Percentiles rank a stretch among this genome's conserved stretches.
Conservation (phyloP, 441 rosid genomes). For the Erysimum cheiri region DNA sequence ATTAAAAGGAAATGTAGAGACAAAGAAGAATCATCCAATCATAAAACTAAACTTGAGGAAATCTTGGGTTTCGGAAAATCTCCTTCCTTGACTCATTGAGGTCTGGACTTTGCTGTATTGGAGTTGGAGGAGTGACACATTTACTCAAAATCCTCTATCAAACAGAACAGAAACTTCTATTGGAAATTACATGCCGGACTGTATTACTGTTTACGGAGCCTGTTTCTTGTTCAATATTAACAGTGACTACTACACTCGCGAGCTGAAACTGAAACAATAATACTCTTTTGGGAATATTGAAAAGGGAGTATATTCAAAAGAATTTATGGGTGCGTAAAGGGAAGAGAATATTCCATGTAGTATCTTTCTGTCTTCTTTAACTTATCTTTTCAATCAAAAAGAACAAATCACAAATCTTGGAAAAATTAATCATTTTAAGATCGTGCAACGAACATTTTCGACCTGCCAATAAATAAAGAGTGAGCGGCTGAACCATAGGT, state of each 20-base stretch:
- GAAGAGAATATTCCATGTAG: constrained; percentile 17
- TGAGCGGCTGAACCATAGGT: too few species aligned
- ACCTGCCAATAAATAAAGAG: too few species aligned
- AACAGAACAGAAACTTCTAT: too few species aligned
- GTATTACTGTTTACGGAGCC: too few species aligned
- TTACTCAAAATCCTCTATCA: not conserved
- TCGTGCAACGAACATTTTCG: too few species aligned
- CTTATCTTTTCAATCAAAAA: not conserved
- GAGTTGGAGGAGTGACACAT: not conserved
- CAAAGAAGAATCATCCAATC: not conserved
- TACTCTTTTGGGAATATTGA: not conserved
- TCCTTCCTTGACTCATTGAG: not conserved
- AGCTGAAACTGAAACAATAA: too few species aligned
- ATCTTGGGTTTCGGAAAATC: not conserved
- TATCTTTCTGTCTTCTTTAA: not conserved
- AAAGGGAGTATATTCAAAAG: too few species aligned
- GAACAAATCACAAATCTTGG: not conserved
- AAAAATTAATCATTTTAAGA: not conserved
- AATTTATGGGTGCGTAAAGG: not conserved
- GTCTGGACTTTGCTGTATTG: not conserved
- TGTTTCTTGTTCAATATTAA: not conserved
- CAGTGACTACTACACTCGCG: too few species aligned
- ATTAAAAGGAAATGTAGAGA: not conserved
- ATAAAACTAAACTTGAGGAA: too few species aligned
- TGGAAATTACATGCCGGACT: too few species aligned